Percentiles rank a stretch among this genome's conserved stretches.
Conservation (phyloP, 2,329 filamentous ascomycete species). For the Gyromitra esculenta region DNA sequence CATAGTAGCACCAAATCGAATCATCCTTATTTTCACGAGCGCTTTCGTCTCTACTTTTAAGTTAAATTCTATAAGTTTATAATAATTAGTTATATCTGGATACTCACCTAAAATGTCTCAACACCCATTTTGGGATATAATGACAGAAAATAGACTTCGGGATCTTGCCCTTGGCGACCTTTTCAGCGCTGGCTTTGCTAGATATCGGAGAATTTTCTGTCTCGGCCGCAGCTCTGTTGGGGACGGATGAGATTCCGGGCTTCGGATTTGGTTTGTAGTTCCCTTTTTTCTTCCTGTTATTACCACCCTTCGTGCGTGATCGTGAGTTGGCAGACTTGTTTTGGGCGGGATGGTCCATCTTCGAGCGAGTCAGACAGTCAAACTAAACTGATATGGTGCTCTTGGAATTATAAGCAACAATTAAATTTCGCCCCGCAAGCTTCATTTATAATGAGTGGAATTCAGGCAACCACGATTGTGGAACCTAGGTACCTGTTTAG, state of each 20-base stretch:
- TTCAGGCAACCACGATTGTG: neutral
- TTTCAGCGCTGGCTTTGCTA: neutral
- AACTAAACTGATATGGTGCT: neutral
- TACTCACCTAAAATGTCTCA: constrained; percentile 12
- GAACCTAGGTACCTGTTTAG: too few relatives aligned
- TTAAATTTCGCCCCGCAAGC: neutral
- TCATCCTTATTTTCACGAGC: neutral
- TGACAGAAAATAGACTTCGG: neutral
- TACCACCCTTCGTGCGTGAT: neutral
- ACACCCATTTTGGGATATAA: constrained; percentile 15
- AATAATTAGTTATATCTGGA: neutral
- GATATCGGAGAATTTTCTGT: neutral
- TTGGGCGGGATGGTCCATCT: neutral
- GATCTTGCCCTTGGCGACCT: neutral
- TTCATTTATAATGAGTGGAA: neutral
- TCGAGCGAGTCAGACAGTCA: neutral
- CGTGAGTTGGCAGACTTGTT: neutral
- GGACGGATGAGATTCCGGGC: neutral
- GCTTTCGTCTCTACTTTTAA: neutral
- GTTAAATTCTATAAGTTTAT: neutral
- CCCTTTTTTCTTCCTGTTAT: constrained; percentile 1
- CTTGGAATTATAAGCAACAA: neutral
- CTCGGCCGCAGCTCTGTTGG: neutral
- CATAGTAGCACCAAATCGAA: constrained; percentile 5
- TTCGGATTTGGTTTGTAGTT: neutral